Conservation (phyloP, 495 filamentous ascomycete genomes). For the Aspergillus mulundensis region DNA sequence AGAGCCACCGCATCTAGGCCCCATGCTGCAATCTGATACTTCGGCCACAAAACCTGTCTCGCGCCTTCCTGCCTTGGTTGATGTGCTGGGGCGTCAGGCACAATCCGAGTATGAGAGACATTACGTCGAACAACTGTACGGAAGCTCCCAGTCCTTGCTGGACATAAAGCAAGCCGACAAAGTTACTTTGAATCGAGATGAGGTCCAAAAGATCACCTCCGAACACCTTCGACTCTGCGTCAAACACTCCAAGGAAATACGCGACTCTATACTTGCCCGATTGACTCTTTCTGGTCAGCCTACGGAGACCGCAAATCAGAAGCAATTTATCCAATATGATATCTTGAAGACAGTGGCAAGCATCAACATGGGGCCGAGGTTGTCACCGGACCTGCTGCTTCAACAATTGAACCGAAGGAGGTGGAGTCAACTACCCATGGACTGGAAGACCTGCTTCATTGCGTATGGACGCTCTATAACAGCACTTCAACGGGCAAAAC, state of each 20-base stretch:
- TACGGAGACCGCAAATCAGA: background rate
- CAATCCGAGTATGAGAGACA: conserved; percentile 18
- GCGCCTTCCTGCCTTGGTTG: background rate
- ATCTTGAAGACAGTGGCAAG: conserved; percentile 3
- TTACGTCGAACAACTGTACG: conserved; percentile 22
- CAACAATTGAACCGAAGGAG: conserved; percentile 16
- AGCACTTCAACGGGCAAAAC: conserved; percentile 35
- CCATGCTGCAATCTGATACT: background rate
- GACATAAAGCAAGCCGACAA: background rate
- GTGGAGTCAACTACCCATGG: conserved; percentile 12
- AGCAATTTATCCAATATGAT: background rate
- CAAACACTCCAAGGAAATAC: background rate
- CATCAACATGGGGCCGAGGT: conserved; percentile 14
- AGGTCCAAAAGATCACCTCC: background rate
- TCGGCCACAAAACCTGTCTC: background rate
- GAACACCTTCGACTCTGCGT: background rate
- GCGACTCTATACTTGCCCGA: background rate
- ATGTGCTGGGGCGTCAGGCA: conserved; percentile 6
- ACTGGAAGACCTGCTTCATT: conserved; percentile 22
- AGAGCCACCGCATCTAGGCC: background rate
- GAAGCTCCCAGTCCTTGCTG: conserved; percentile 7
- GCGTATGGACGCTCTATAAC: conserved; percentile 38
- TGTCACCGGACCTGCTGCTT: conserved; percentile 22
- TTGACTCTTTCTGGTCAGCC: background rate
- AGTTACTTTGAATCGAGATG: background rate